Evolutionary conservation across 371 early-diverging fungal species (phyloP), one percentile per base, ranked within the genome.

Genomic region (Saksenaea oblongispora): DNA sequence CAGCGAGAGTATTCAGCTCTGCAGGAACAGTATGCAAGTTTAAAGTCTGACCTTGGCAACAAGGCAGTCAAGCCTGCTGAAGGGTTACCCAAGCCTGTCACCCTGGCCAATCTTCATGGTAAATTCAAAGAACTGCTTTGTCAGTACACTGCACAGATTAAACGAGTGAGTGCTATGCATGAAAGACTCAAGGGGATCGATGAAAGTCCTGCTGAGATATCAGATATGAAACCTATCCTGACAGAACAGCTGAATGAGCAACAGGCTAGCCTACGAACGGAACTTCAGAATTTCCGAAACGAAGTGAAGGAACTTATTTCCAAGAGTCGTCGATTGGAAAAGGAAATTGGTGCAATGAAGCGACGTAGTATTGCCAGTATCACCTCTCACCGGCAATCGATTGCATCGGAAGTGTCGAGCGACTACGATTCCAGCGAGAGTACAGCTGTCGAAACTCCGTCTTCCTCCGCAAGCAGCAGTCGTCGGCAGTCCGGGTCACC

Each of bases 1-100:
- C 59, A 59, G 17, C 28, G 42, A n/a, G 59, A 59, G 28, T 59
- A 59, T 44, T 27, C 51, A 7, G 59, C 44, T 5, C 44, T 59
- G 15, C 37, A 59, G 39, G 59, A 59, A 31, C 10, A 34, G 24
- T 59, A 59, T 42, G 17, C 22, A 11, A 22, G 22, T 22, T 47
- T 47, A 22, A 47, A 22, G 51, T 18, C 51, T 9, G 51, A 22
- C 1, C 51, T 47, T 5, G 51, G 24, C 27, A 47, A 22, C 22
- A 47, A 47, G 51, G 51, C 1, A 47, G 51, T 11, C 1, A 18
- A 22, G 51, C 8, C 51, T 18, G 24, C 51, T 8, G 51, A 47
- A 22, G 10, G 1, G 10, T 22, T 47, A 22, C 22, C 51, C 5
- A 47, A 47, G 22, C 51, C 51, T 9, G 22, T 22, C 10, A 18